Evolutionary conservation across 2,329 filamentous ascomycete species (phyloP).

Genomic region (Cordyceps cicadae): DNA sequence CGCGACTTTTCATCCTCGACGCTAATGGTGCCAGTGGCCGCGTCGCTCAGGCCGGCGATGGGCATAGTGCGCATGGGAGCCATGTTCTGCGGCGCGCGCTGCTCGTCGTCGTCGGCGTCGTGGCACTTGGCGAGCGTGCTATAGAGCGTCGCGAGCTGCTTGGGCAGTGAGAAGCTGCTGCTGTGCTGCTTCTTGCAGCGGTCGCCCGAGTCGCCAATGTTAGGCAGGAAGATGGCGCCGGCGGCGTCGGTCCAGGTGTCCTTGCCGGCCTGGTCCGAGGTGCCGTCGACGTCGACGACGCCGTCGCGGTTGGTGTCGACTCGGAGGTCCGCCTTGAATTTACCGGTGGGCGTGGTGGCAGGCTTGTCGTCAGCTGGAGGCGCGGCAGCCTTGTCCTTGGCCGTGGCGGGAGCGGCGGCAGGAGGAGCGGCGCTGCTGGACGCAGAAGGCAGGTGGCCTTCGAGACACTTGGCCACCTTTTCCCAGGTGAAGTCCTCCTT

Average conservation of each 20-base stretch:
- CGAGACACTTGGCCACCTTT: no score
- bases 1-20: constrained; percentile 8
- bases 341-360: no score
- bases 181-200: constrained; percentile 21
- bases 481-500: no score
- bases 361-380: no score
- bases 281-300: constrained; percentile 18
- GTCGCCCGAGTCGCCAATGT: constrained; percentile 25
- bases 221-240: constrained; percentile 30
- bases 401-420: no score
- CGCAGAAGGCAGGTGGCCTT: no score
- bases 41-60: constrained; percentile 13
- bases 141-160: no score
- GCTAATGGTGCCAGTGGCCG: constrained; percentile 15
- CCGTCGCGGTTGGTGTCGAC: constrained; percentile 29
- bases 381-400: no score
- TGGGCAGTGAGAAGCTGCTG: no score
- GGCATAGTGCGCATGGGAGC: constrained; percentile 26
- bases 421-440: no score
- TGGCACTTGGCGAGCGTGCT: constrained; percentile 25
- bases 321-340: constrained; percentile 12
- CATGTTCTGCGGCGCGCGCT: constrained; percentile 22
- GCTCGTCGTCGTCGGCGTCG: constrained; percentile 28
- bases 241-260: constrained; percentile 16
- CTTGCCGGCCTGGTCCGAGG: constrained; percentile 9